Percentiles rank a stretch among this genome's conserved stretches.
phyloP scores from a whole-genome alignment of 768 basidiomycete genomes.

The Russula griseocarnosa region DNA sequence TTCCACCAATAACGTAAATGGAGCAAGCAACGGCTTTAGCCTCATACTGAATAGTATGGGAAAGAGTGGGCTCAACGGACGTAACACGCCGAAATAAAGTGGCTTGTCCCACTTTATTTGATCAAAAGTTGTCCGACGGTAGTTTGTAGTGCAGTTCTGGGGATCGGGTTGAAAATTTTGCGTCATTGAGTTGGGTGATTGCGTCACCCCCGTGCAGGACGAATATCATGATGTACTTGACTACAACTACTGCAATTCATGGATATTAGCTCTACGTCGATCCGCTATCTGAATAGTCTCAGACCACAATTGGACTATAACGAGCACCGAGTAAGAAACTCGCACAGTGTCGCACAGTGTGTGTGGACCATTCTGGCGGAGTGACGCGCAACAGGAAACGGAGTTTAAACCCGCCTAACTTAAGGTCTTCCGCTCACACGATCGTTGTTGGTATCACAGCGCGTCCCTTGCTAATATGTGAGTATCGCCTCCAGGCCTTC shows the following conservation, averaged over 20 bases:
- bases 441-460: neutral
- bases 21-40: neutral
- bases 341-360: conserved; percentile 25
- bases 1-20: neutral
- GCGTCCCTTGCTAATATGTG: conserved; percentile 8
- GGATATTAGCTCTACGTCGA: conserved; percentile 39
- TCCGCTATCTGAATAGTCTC: conserved; percentile 41
- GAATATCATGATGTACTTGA: too few species aligned
- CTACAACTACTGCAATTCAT: too few species aligned
- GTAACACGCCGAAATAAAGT: neutral
- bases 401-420: conserved; percentile 18
- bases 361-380: conserved; percentile 28
- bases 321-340: neutral
- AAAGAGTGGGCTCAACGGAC: neutral
- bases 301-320: conserved; percentile 4
- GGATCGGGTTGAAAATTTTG: neutral
- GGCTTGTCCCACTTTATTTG: neutral
- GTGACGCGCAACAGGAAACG: conserved; percentile 24
- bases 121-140: neutral
- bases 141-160: neutral
- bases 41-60: neutral
- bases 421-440: too few species aligned
- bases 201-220: too few species aligned
- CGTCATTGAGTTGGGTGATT: too few species aligned
- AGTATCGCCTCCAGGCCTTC: conserved; percentile 19